Conservation (phyloP, 176 grass and related monocot species). For the Juncus effusus region DNA sequence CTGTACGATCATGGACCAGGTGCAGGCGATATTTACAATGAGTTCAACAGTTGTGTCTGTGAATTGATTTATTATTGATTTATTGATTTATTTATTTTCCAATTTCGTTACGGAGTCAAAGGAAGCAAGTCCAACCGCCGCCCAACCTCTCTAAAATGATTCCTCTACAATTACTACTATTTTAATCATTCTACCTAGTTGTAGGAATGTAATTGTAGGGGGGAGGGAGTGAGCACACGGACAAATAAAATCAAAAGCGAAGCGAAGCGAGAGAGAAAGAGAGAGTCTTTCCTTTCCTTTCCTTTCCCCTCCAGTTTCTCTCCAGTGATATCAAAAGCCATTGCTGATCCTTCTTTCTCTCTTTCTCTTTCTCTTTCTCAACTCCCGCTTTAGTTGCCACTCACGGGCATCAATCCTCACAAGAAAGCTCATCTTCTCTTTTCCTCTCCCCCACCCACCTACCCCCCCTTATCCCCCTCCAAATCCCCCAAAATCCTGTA, state of each 20-base stretch:
- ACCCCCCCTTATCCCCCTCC: constrained; percentile 44
- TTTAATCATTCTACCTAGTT: too few relatives aligned
- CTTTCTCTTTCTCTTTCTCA: constrained; percentile 5
- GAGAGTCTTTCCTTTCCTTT: too few relatives aligned
- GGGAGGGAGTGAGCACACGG: too few relatives aligned
- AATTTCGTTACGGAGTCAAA: background rate
- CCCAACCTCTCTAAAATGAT: too few relatives aligned
- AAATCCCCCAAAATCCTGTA: constrained; percentile 27
- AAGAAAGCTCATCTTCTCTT: constrained; percentile 52
- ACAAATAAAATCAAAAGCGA: too few relatives aligned
- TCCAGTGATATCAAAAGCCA: constrained; percentile 10
- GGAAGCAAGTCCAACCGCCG: too few relatives aligned
- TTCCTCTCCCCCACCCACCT: constrained; percentile 45
- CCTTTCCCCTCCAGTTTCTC: too few relatives aligned
- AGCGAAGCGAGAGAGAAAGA: too few relatives aligned
- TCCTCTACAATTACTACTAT: too few relatives aligned
- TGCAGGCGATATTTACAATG: too few relatives aligned
- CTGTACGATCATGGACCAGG: too few relatives aligned
- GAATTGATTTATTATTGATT: background rate
- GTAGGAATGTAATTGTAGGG: too few relatives aligned
- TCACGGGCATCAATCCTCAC: constrained; percentile 60
- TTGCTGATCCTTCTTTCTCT: constrained; percentile 4
- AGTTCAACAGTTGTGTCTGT: background rate
- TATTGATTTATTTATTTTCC: constrained; percentile 1
- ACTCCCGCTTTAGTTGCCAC: constrained; percentile 26